These are phyloP conservation scores for Phytophthora idaei DNA, from an alignment of 352 stramenopile species.

Conservation along the genomic window DNA sequence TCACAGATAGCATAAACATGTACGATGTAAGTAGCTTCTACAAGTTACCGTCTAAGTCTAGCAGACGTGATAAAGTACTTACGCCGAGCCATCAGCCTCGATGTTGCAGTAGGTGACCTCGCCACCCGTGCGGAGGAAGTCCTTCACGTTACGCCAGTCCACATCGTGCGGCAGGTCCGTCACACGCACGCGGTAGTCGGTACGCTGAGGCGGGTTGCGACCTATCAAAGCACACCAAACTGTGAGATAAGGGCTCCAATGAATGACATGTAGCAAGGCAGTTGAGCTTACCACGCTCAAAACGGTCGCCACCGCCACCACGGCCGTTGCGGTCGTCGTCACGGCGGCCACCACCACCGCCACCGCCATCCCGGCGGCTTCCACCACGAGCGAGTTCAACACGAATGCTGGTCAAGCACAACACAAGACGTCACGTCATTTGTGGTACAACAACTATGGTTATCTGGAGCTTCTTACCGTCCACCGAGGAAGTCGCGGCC, in stretches of 20 bases:
- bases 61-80: conserved; percentile 29
- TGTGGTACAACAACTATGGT: background rate
- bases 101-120: conserved; percentile 90
- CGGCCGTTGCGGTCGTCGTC: conserved; percentile 41
- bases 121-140: conserved; percentile 81
- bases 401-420: conserved; percentile 56
- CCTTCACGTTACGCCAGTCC: conserved; percentile 90
- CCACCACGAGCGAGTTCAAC: conserved; percentile 83
- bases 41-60: background rate
- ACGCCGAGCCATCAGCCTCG: conserved; percentile 82
- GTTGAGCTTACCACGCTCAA: conserved; percentile 59
- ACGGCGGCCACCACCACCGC: conserved; percentile 34
- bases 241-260: background rate
- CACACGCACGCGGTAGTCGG: conserved; percentile 77
- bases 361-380: conserved; percentile 59
- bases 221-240: conserved; percentile 27
- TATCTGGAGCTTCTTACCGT: conserved; percentile 44
- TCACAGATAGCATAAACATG: background rate
- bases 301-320: conserved; percentile 51
- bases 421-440: conserved; percentile 1
- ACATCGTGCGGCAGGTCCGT: conserved; percentile 78
- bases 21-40: conserved; percentile 4
- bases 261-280: conserved; percentile 3
- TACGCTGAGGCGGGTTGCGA: conserved; percentile 77
- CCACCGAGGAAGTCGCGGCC: conserved; percentile 85